Evolutionary conservation across 352 stramenopile species (phyloP).

Genomic region (Pythium grandisporangium): DNA sequence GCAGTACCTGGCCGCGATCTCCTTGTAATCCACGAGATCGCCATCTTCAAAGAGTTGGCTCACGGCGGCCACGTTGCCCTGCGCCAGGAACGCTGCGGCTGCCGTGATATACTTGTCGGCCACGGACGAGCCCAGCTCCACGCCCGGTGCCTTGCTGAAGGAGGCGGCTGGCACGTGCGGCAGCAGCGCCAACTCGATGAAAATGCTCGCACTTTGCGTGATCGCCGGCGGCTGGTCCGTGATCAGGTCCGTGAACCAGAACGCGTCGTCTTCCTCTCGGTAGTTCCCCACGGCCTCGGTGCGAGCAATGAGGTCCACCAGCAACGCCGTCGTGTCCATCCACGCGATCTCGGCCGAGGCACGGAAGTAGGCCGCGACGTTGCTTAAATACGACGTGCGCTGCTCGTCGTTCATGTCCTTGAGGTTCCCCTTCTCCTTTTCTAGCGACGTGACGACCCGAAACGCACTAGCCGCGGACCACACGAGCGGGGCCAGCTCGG

Average conservation of each 20-base stretch:
- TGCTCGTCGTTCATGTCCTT: neutral
- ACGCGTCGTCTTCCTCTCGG: neutral
- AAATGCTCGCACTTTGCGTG: neutral
- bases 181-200: constrained; percentile 2
- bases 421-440: no score
- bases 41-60: neutral
- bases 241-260: neutral
- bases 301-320: neutral
- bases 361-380: neutral
- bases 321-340: neutral
- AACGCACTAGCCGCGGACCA: no score
- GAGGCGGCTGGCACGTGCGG: neutral
- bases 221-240: neutral
- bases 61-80: neutral
- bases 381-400: neutral
- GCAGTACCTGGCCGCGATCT: constrained; percentile 3
- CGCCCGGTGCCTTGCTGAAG: neutral
- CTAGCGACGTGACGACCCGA: no score
- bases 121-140: neutral
- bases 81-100: neutral
- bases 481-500: no score
- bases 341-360: neutral
- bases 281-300: neutral
- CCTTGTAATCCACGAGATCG: neutral
- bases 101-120: constrained; percentile 3